A percentile compares a stretch with the other conserved stretches of the same genome.
Conservation (phyloP, 352 stramenopile genomes). For the Pythium plurisporium region DNA sequence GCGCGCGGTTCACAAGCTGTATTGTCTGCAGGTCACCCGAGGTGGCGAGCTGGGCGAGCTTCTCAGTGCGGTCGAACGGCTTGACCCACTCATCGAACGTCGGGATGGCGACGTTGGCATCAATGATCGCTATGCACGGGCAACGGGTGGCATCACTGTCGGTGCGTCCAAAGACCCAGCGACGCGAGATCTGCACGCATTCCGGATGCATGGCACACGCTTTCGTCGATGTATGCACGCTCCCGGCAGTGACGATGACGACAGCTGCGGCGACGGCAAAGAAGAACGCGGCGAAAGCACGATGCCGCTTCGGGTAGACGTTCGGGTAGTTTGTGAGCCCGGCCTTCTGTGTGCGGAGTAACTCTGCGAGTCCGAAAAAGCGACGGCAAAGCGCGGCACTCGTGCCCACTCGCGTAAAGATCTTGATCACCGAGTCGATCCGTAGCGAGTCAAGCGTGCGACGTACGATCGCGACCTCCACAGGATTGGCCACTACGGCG, state of each 20-base stretch:
- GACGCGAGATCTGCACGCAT: background rate
- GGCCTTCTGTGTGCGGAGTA: background rate
- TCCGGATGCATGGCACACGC: background rate
- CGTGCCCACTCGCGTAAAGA: slow-evolving; percentile 34
- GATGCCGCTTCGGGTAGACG: background rate
- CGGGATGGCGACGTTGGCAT: background rate
- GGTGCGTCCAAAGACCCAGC: background rate
- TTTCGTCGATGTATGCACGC: background rate
- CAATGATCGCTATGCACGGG: slow-evolving; percentile 6
- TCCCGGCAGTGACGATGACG: background rate
- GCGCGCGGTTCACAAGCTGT: background rate
- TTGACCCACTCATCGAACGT: background rate
- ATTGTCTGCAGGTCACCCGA: slow-evolving; percentile 1
- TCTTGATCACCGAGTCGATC: slow-evolving; percentile 19
- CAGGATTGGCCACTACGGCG: slow-evolving; percentile 24
- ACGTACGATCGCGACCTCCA: slow-evolving; percentile 26
- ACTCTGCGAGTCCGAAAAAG: slow-evolving; percentile 7
- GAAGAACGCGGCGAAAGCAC: background rate
- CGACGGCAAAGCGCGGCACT: slow-evolving; percentile 35
- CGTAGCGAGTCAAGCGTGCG: slow-evolving; percentile 33
- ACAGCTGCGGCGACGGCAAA: background rate
- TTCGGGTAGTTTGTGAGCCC: background rate
- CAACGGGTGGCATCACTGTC: background rate
- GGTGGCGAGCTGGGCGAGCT: background rate
- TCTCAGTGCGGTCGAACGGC: background rate